A percentile compares a stretch with the other conserved stretches of the same genome.
Evolutionary conservation across 352 stramenopile species (phyloP).

Genomic region (Phytophthora sansomeana): DNA sequence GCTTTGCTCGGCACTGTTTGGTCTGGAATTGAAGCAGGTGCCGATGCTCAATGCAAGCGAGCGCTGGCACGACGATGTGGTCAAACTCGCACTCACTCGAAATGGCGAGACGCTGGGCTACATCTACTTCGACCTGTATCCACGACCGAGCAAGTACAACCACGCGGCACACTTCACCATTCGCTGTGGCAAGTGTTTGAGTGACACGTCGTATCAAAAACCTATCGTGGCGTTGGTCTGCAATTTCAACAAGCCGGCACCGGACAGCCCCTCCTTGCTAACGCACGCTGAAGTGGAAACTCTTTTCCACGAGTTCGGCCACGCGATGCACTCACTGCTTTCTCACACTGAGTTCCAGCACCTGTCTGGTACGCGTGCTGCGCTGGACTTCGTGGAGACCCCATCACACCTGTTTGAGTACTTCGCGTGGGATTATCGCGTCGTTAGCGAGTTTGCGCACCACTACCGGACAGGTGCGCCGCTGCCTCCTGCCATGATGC

Average conservation of each 20-base stretch:
- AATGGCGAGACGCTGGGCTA: slow-evolving; percentile 77
- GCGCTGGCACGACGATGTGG: slow-evolving; percentile 89
- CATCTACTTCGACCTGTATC: slow-evolving; percentile 97
- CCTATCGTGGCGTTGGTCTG: slow-evolving; percentile 95
- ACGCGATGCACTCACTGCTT: slow-evolving; percentile 97
- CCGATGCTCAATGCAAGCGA: slow-evolving; percentile 82
- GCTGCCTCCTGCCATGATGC: slow-evolving; percentile 83
- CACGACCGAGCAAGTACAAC: slow-evolving; percentile 86
- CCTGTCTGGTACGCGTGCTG: slow-evolving; percentile 94
- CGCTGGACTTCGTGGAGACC: slow-evolving; percentile 96
- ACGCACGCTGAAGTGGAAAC: slow-evolving; percentile 97
- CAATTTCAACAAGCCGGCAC: slow-evolving; percentile 88
- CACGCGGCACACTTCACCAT: slow-evolving; percentile 97
- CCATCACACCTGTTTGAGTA: slow-evolving; percentile 98
- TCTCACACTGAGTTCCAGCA: slow-evolving; percentile 98
- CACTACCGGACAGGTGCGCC: slow-evolving; percentile 85
- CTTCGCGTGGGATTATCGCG: slow-evolving; percentile 93
- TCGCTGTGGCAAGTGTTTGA: slow-evolving; percentile 89
- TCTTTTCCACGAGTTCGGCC: slow-evolving; percentile 98
- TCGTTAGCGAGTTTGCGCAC: slow-evolving; percentile 85
- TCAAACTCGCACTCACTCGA: slow-evolving; percentile 91
- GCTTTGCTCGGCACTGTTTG: slow-evolving; percentile 92
- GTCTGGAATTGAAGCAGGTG: slow-evolving; percentile 86
- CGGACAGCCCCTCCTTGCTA: slow-evolving; percentile 72
- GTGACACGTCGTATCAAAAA: slow-evolving; percentile 86